Base-by-base conservation (phyloP, 2,329 filamentous ascomycete genomes). In the Aspergillus tubingensis region DNA sequence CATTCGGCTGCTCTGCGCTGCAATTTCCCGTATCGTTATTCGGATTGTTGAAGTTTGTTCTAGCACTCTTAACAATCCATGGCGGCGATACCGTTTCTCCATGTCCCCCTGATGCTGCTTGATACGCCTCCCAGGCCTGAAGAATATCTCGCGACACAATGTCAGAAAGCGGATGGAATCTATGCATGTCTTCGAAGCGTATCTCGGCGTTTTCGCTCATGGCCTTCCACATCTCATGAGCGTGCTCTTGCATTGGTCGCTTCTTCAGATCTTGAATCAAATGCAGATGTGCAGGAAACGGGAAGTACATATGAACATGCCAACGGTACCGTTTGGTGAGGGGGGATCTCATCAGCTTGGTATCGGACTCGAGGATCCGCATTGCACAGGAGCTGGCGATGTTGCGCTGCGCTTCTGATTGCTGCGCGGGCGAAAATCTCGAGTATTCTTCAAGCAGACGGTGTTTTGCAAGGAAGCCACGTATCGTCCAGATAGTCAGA, bases 391-490 rank as follows among this genome's bases (percentile, higher is more conserved):
- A 61, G 0, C 79, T 60, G 1, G 73, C 74, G 0, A 61, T 54
- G 47, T 78, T 70, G 8, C 70, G 71, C 56, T 73, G 65, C 1
- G 57, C 53, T 0, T 77, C 74, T 0, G 72, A 73, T 25, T 72
- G 70, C 0, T 64, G 53, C 0, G 69, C 58, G 1, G 62, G 65
- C 0, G 70, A 62, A 25, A 68, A 65, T 48, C 23, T 72, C 0
- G 76, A 74, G 58, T 82, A 81, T 58, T 82, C 73, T 52, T 85
- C 80, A 53, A 86, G 59, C 0, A 89, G 77, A 1, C 76, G 79
- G 49, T 62, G 72, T 66, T 81, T 85, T 0, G 84, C 80, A 3
- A 88, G 58, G 5, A 77, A 73, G 0, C 65, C 72, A 10, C 83
- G 75, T 8, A 75, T 70, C 52, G 67, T 74, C 80, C 80, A 83